Percentiles rank a stretch among this genome's conserved stretches.
Conservation (phyloP, 2,329 filamentous ascomycete genomes). For the Mollisiaceae sp. region DNA sequence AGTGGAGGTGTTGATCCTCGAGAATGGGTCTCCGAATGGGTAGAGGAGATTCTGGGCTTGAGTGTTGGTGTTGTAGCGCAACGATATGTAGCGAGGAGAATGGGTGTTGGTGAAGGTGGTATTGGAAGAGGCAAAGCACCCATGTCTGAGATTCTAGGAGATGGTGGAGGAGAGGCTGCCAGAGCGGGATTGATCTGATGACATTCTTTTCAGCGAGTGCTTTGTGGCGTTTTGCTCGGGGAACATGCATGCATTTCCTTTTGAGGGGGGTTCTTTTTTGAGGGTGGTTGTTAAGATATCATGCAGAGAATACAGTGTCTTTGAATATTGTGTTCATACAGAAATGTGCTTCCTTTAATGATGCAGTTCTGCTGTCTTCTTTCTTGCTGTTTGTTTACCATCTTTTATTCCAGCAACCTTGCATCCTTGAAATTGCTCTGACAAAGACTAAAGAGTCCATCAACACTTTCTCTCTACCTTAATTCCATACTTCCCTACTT, state of each 20-base stretch:
- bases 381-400: too few species aligned
- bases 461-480: too few species aligned
- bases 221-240: constrained; percentile 5
- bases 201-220: constrained; percentile 12
- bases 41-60: constrained; percentile 83
- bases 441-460: too few species aligned
- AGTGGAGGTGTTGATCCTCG: constrained; percentile 81
- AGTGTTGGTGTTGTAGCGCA: constrained; percentile 88
- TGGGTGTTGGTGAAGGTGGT: constrained; percentile 89
- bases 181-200: constrained; percentile 55
- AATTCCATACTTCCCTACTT: too few species aligned
- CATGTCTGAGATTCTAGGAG: constrained; percentile 59
- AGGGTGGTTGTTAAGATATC: constrained; percentile 6
- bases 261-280: not conserved
- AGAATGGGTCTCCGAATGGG: constrained; percentile 97
- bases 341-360: not conserved
- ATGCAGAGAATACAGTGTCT: constrained; percentile 5
- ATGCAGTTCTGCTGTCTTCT: too few species aligned
- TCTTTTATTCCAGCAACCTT: too few species aligned
- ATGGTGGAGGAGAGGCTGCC: constrained; percentile 64
- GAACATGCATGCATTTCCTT: not conserved
- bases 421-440: too few species aligned
- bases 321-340: not conserved
- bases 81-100: constrained; percentile 89
- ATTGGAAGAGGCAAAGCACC: constrained; percentile 66